Percentiles rank a stretch among this genome's conserved stretches.
phyloP scores from a whole-genome alignment of 2,329 filamentous ascomycete genomes.

The Sporothrix phasma region DNA sequence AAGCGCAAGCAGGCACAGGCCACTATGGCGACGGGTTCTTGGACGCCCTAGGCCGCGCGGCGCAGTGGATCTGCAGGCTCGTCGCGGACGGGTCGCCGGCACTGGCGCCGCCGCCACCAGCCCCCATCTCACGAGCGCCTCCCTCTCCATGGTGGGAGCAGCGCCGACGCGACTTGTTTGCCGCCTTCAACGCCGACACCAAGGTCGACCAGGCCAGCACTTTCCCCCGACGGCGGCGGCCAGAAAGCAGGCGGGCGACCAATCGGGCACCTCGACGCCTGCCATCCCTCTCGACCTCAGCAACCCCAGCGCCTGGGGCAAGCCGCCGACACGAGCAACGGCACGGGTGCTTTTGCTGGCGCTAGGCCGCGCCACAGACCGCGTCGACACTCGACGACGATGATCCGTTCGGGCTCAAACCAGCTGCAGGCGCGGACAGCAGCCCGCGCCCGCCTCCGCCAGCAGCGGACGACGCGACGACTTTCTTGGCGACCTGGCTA shows the following conservation, averaged over 20 bases:
- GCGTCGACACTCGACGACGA: constrained; percentile 67
- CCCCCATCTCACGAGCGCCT: constrained; percentile 18
- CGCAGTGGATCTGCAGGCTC: constrained; percentile 32
- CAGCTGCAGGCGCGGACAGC: constrained; percentile 41
- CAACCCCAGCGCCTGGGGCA: constrained; percentile 44
- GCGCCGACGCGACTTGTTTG: constrained; percentile 53
- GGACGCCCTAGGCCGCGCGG: constrained; percentile 54
- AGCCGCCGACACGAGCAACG: constrained; percentile 22
- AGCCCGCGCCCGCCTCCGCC: constrained; percentile 21
- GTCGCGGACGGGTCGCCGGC: constrained; percentile 39
- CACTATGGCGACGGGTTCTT: constrained; percentile 71
- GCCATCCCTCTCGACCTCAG: constrained; percentile 40
- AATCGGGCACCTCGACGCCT: constrained; percentile 36
- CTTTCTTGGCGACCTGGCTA: constrained; percentile 53
- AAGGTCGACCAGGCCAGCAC: constrained; percentile 57
- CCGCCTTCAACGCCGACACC: constrained; percentile 56
- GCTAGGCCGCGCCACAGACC: constrained; percentile 23
- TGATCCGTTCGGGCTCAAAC: constrained; percentile 76
- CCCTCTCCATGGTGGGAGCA: constrained; percentile 20
- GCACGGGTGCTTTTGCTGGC: constrained; percentile 12
- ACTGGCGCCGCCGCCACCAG: constrained; percentile 24
- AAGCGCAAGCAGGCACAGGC: constrained; percentile 60
- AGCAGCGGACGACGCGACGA: constrained; percentile 46
- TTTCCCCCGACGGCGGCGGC: constrained; percentile 49
- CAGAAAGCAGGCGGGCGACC: no score